phyloP scores from a whole-genome alignment of 192 early-diverging fungal species.

The Podochytrium sp. region DNA sequence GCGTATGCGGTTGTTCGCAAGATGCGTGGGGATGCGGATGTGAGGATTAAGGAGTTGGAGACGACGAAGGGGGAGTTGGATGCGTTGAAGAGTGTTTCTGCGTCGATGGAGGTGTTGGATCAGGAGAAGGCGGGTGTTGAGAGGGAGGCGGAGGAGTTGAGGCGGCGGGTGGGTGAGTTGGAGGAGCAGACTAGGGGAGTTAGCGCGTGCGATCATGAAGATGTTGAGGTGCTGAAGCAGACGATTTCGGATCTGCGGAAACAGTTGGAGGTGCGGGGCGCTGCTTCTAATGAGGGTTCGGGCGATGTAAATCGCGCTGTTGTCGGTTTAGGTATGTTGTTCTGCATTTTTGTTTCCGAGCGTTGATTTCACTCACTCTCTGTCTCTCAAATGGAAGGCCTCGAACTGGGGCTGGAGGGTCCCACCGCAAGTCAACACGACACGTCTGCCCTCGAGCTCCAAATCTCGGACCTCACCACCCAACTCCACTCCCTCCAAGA shows the following conservation, averaged over 20 bases:
- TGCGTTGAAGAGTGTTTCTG: neutral
- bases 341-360: too few species aligned
- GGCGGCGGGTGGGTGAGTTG: neutral
- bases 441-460: neutral
- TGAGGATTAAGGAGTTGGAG: neutral
- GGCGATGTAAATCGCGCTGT: too few species aligned
- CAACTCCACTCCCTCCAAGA: constrained; percentile 35
- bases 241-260: constrained; percentile 9
- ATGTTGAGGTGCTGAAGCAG: neutral
- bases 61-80: constrained; percentile 3
- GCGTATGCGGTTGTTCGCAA: constrained; percentile 27
- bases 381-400: too few species aligned
- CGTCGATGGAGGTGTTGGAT: neutral
- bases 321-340: too few species aligned
- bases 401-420: too few species aligned
- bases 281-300: neutral
- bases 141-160: neutral
- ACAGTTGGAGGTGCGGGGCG: neutral
- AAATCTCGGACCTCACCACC: constrained; percentile 15
- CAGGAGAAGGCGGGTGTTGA: neutral
- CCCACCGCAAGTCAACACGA: too few species aligned
- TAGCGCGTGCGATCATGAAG: neutral
- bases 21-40: constrained; percentile 2
- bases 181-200: neutral
- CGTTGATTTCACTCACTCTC: too few species aligned